Percentiles rank a stretch among this genome's conserved stretches.
These are phyloP conservation scores for Fusarium newnesense DNA, from an alignment of 2,329 filamentous ascomycete species.

Conservation along the genomic window DNA sequence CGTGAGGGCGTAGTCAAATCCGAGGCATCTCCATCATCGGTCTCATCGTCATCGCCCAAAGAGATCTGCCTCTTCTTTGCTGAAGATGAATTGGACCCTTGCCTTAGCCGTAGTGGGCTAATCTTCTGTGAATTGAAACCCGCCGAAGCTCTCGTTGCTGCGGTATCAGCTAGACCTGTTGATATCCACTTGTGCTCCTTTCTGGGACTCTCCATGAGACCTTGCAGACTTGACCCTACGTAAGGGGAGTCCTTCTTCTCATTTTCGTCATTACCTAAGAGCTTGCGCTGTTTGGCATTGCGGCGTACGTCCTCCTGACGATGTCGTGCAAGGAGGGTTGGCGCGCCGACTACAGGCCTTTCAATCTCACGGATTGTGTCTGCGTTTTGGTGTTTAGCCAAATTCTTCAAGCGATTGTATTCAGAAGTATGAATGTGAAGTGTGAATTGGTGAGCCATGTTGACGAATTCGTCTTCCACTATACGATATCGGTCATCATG, in stretches of 20 bases:
- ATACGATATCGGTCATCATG: slow-evolving; percentile 81
- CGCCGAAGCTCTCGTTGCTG: slow-evolving; percentile 44
- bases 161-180: slow-evolving; percentile 29
- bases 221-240: slow-evolving; percentile 51
- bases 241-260: slow-evolving; percentile 34
- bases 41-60: slow-evolving; percentile 29
- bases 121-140: slow-evolving; percentile 38
- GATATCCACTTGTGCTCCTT: slow-evolving; percentile 46
- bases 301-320: slow-evolving; percentile 37
- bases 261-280: slow-evolving; percentile 12
- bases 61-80: slow-evolving; percentile 27
- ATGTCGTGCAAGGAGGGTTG: slow-evolving; percentile 41
- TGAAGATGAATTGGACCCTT: neutral
- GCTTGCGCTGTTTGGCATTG: slow-evolving; percentile 40
- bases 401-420: slow-evolving; percentile 73
- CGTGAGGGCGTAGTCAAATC: slow-evolving; percentile 34
- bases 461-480: slow-evolving; percentile 83
- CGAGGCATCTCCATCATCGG: slow-evolving; percentile 23
- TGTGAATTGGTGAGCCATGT: slow-evolving; percentile 75
- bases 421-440: slow-evolving; percentile 81
- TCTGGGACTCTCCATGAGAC: slow-evolving; percentile 56
- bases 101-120: slow-evolving; percentile 22
- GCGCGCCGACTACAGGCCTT: slow-evolving; percentile 59
- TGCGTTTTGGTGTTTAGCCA: slow-evolving; percentile 65
- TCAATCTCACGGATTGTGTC: slow-evolving; percentile 62